Evolutionary conservation across 163 green algal species (phyloP), one percentile per base, ranked within the genome.

Genomic region (Prototheca wickerhamii): DNA sequence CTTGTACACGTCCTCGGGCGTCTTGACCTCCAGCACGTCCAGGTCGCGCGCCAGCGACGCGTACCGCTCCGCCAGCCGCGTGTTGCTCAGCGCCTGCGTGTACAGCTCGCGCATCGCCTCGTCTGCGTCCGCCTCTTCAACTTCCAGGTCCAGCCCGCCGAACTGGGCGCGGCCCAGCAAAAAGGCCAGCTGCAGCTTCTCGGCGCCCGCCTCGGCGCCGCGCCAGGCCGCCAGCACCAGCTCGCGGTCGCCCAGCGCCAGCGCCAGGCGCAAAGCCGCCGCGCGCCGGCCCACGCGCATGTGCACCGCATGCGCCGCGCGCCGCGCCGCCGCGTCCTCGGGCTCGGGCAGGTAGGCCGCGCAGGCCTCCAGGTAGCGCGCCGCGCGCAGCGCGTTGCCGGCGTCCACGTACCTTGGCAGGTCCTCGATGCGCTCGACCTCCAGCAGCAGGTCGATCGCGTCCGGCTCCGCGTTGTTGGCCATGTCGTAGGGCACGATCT

Each of bases 11-110:
- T 94, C 87, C 64, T 98, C 91, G 0, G 91, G 88, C 37, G 82
- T 73, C 76, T 97, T 97, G 43, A 93, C 64, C 76, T 98, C 93
- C 85, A 98, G 87, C n/a, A 99, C 91, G 70, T 99, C 93, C 57
- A 99, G 80, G 78, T 99, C 93, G 2, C 93, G 77, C 1, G 88
- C 93, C 33, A 99, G 83, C 2, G 81, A 72, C 60, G 96, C 75
- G 75, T 90, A 98, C 42, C 86, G 82, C 79, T 95, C 88, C 46
- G 64, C 85, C 33, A 92, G 70, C 26, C 69, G 70, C 15, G 75
- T 67, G 75, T 94, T 95, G 62, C 68, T 73, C 46, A 81, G 71
- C 8, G 51, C 43, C 18, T 51, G 6, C n/a, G 10, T 32, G 28
- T 73, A 44, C 55, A 72, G 66, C 66, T 93, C 87, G 26, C 82